Conservation (phyloP, 2,329 filamentous ascomycete species). For the Pseudocercospora fijiensis region DNA sequence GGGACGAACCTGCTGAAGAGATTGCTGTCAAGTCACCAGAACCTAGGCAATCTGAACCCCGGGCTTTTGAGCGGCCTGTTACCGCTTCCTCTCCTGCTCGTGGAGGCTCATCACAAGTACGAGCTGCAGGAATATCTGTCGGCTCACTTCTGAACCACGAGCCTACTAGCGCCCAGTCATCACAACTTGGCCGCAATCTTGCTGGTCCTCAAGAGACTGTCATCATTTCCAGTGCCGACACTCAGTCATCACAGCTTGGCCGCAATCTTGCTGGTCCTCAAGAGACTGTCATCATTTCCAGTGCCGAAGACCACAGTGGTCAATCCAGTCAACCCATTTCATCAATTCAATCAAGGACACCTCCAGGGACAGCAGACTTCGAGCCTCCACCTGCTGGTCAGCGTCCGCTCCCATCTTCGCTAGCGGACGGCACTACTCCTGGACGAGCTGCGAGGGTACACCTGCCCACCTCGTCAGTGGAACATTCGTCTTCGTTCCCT, state of each 20-base stretch:
- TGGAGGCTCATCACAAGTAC: not conserved
- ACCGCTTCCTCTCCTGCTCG: not conserved
- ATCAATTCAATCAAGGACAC: not conserved
- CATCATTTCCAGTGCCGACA: too few species aligned
- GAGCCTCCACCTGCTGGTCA: constrained; percentile 25
- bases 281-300: constrained; percentile 5
- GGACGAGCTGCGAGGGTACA: not conserved
- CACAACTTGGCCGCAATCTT: too few species aligned
- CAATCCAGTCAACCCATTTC: constrained; percentile 7
- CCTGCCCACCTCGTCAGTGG: not conserved
- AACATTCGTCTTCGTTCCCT: constrained; percentile 20
- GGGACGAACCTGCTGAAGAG: not conserved
- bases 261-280: too few species aligned
- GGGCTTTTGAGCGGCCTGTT: not conserved
- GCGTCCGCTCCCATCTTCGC: constrained; percentile 16
- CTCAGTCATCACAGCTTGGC: too few species aligned
- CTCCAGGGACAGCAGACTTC: constrained; percentile 16
- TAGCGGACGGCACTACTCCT: not conserved
- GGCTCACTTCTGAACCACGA: too few species aligned
- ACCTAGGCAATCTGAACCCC: not conserved
- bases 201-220: too few species aligned
- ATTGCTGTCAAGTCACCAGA: not conserved
- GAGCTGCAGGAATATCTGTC: too few species aligned
- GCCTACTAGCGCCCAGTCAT: too few species aligned
- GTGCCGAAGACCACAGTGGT: constrained; percentile 9